Evolutionary conservation across 257 asterid species (phyloP).

Genomic region (Vinca minor): DNA sequence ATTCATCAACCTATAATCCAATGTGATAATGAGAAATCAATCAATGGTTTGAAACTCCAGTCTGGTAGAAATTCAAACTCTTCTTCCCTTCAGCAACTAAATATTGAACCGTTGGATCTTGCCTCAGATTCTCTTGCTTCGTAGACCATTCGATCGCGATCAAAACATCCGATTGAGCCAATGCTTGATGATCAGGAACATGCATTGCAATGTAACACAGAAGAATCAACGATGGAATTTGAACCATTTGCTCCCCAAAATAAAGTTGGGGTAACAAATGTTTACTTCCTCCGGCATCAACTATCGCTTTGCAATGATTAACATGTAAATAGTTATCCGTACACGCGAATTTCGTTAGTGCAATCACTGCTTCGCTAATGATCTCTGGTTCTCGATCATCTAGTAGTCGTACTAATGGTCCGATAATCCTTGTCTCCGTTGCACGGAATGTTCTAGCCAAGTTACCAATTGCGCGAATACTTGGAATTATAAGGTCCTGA

Average conservation of each 20-base stretch:
- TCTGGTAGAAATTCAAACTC: slow-evolving; percentile 61
- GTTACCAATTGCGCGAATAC: slow-evolving; percentile 58
- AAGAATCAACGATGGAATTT: slow-evolving; percentile 47
- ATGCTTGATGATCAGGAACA: slow-evolving; percentile 51
- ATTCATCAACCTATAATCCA: background rate
- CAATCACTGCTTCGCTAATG: slow-evolving; percentile 43
- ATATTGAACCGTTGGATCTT: slow-evolving; percentile 32
- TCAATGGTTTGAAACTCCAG: slow-evolving; percentile 46
- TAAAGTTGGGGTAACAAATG: slow-evolving; percentile 41
- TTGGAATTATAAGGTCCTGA: slow-evolving; percentile 51
- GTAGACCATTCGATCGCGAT: slow-evolving; percentile 54
- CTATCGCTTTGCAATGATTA: slow-evolving; percentile 50
- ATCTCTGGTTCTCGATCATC: slow-evolving; percentile 62
- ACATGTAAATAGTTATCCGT: slow-evolving; percentile 54
- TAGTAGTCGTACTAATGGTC: slow-evolving; percentile 48
- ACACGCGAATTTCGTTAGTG: slow-evolving; percentile 52
- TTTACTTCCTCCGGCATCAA: slow-evolving; percentile 39
- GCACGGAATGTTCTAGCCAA: slow-evolving; percentile 67
- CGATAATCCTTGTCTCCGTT: slow-evolving; percentile 55
- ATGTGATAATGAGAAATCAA: background rate
- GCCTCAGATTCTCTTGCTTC: slow-evolving; percentile 42
- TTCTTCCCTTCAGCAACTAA: slow-evolving; percentile 52
- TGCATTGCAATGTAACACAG: slow-evolving; percentile 58
- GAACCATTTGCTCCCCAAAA: slow-evolving; percentile 62
- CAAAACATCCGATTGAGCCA: slow-evolving; percentile 49